These are phyloP conservation scores for Chaetoscypha palmicola DNA, from an alignment of 2,329 filamentous ascomycete species.

Conservation along the genomic window DNA sequence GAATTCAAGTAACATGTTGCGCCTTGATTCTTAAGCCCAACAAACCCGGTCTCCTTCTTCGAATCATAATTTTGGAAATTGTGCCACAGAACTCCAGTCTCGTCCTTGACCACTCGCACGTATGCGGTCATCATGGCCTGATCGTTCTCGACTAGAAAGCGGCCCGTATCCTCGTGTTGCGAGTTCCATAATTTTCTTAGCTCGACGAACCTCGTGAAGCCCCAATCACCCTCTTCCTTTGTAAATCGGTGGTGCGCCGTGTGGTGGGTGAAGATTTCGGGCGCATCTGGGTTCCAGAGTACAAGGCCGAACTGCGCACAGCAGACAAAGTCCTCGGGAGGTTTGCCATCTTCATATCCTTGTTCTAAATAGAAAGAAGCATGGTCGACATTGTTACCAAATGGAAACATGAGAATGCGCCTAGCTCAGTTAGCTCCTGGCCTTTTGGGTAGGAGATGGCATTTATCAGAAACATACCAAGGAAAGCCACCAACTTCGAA, in stretches of 20 bases:
- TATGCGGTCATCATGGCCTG: conserved; percentile 75
- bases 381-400: conserved; percentile 88
- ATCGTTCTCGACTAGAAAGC: conserved; percentile 73
- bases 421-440: conserved; percentile 36
- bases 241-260: conserved; percentile 93
- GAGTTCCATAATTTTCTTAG: conserved; percentile 76
- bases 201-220: conserved; percentile 94
- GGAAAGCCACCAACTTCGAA: conserved; percentile 84
- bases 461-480: conserved; percentile 51
- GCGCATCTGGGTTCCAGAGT: conserved; percentile 88
- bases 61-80: conserved; percentile 94
- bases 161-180: conserved; percentile 61
- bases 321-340: conserved; percentile 91
- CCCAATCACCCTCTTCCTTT: conserved; percentile 95
- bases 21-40: conserved; percentile 93
- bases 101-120: conserved; percentile 74
- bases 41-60: conserved; percentile 98
- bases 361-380: conserved; percentile 96
- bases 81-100: conserved; percentile 84
- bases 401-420: conserved; percentile 93
- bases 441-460: neutral
- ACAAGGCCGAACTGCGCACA: conserved; percentile 95
- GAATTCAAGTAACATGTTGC: conserved; percentile 88
- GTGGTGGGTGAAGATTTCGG: conserved; percentile 74
- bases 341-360: conserved; percentile 66